Conservation (phyloP, 345 rosid species). For the Linum trigynum region DNA sequence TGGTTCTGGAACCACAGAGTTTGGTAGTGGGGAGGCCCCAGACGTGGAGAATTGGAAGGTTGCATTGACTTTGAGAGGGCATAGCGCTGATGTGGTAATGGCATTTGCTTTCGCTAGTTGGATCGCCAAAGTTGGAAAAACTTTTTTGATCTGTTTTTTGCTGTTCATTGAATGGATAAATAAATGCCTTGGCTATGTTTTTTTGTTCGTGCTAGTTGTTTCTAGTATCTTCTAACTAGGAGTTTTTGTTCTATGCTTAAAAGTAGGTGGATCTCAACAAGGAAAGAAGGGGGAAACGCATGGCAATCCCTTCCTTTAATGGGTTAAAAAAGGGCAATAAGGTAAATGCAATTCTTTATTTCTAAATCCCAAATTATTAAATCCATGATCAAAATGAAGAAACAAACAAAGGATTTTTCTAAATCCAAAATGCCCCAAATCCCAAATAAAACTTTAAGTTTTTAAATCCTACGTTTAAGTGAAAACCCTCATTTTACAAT, state of each 20-base stretch:
- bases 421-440: no score
- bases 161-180: background rate
- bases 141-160: slow-evolving; percentile 6
- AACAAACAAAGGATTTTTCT: no score
- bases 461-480: no score
- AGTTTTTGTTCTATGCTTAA: slow-evolving; percentile 36
- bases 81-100: slow-evolving; percentile 99
- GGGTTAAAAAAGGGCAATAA: no score
- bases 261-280: slow-evolving; percentile 99
- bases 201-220: background rate
- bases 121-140: background rate
- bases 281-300: no score
- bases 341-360: no score
- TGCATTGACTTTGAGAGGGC: slow-evolving; percentile 91
- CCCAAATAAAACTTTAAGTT: no score
- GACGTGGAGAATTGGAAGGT: slow-evolving; percentile 99
- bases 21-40: slow-evolving; percentile 97
- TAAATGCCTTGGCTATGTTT: background rate
- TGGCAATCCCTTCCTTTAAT: no score
- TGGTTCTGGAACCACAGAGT: slow-evolving; percentile 94
- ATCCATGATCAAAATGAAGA: no score
- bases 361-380: no score
- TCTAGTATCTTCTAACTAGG: slow-evolving; percentile 31
- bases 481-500: no score
- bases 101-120: slow-evolving; percentile 9